phyloP scores from a whole-genome alignment of 352 stramenopile species.

The Thalassiosira hispida region DNA sequence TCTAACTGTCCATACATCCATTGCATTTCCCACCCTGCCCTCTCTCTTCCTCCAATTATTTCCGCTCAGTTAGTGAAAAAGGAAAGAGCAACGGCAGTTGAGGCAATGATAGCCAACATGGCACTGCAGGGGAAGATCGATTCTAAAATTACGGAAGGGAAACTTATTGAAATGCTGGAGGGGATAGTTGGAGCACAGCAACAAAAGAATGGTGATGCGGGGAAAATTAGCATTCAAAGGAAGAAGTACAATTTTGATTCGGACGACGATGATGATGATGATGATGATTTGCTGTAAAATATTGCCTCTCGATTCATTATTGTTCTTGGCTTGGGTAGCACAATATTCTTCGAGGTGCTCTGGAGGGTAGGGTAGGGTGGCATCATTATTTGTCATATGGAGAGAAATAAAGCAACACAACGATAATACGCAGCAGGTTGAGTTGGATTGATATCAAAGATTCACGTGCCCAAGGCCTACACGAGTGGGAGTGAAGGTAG shows the following conservation, averaged over 20 bases:
- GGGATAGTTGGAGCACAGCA: conserved; percentile 58
- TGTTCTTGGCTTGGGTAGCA: neutral
- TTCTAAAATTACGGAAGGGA: conserved; percentile 74
- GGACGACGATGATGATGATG: conserved; percentile 61
- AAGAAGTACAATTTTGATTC: conserved; percentile 82
- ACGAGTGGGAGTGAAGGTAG: too few species aligned
- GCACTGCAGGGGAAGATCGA: conserved; percentile 75
- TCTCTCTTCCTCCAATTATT: conserved; percentile 2
- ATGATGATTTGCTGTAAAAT: conserved; percentile 68
- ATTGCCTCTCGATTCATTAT: neutral
- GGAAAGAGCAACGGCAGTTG: conserved; percentile 69
- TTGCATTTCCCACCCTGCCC: neutral
- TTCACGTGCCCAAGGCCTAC: too few species aligned
- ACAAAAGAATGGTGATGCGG: conserved; percentile 33
- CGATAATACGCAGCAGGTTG: too few species aligned
- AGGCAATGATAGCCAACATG: conserved; percentile 79
- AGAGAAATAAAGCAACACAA: too few species aligned
- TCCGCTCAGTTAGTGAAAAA: conserved; percentile 65
- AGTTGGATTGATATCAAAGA: too few species aligned
- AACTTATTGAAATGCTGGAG: conserved; percentile 84
- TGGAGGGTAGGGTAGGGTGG: too few species aligned
- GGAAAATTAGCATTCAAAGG: conserved; percentile 79
- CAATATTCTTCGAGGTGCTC: too few species aligned
- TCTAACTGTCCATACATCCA: neutral
- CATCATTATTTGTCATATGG: too few species aligned